A percentile compares a stretch with the other conserved stretches of the same genome.
These are phyloP conservation scores for Thyridium curvatum DNA, from an alignment of 2,329 filamentous ascomycete genomes.

Conservation along the genomic window DNA sequence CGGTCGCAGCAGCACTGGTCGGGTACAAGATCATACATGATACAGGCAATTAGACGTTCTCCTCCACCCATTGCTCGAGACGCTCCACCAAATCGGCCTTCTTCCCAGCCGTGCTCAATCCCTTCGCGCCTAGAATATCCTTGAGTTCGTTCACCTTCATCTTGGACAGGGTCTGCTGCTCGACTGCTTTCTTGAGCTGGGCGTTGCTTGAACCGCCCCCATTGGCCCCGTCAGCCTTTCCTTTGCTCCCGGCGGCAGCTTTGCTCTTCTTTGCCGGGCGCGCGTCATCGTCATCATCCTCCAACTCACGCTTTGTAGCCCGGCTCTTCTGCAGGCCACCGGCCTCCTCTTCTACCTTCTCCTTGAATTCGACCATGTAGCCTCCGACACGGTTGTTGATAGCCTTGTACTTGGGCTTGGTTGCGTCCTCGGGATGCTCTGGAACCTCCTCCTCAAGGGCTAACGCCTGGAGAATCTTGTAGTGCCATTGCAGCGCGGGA, in stretches of 20 bases:
- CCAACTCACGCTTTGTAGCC: conserved; percentile 45
- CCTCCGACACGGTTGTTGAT: conserved; percentile 84
- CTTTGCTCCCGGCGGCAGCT: conserved; percentile 18
- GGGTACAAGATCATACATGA: no score
- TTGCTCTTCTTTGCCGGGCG: conserved; percentile 40
- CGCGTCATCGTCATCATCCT: conserved; percentile 31
- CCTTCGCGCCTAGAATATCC: conserved; percentile 39
- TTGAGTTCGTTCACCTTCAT: conserved; percentile 49
- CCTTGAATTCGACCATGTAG: conserved; percentile 72
- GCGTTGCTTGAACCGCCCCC: conserved; percentile 22
- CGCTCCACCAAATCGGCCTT: conserved; percentile 51
- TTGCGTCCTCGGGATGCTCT: conserved; percentile 67
- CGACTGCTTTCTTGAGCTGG: conserved; percentile 37
- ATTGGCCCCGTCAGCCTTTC: conserved; percentile 23
- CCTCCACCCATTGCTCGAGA: conserved; percentile 50
- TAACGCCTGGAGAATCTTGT: conserved; percentile 84
- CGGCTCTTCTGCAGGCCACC: conserved; percentile 26
- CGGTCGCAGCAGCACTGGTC: no score
- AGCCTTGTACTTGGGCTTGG: conserved; percentile 75
- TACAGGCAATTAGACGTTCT: conserved; percentile 21
- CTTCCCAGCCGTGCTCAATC: conserved; percentile 40
- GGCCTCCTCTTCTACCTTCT: conserved; percentile 55
- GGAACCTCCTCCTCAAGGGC: conserved; percentile 90
- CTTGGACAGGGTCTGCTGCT: conserved; percentile 41
- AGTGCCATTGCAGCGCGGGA: conserved; percentile 92